These are phyloP conservation scores for Saccharomyces hybrid DNA, from an alignment of 1,139 yeast genomes.

Conservation along the genomic window DNA sequence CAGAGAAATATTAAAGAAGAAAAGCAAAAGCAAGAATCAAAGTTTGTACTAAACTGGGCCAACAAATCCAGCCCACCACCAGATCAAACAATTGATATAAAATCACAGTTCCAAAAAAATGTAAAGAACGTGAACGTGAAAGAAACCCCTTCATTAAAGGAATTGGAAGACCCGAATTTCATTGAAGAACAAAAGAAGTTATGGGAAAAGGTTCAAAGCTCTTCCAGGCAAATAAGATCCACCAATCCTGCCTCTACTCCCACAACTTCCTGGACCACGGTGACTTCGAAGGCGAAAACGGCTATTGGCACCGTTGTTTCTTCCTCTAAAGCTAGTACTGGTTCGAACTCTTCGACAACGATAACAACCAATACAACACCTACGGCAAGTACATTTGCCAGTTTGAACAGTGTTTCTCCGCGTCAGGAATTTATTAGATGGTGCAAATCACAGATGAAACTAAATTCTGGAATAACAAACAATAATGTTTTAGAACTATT, in stretches of 20 bases:
- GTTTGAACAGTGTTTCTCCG: conserved; percentile 31
- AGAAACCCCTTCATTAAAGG: conserved; percentile 5
- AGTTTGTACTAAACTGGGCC: conserved; percentile 29
- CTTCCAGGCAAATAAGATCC: conserved; percentile 14
- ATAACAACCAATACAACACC: conserved; percentile 21
- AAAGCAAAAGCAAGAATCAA: conserved; percentile 15
- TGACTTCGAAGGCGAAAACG: not conserved
- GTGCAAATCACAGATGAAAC: conserved; percentile 71
- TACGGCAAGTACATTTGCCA: conserved; percentile 24
- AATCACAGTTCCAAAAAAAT: conserved; percentile 12
- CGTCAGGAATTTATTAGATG: conserved; percentile 71
- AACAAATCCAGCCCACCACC: conserved; percentile 13
- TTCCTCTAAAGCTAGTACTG: conserved; percentile 24
- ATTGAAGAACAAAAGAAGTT: conserved; percentile 6
- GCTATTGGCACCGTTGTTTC: conserved; percentile 36
- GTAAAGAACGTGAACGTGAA: conserved; percentile 6
- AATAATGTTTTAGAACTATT: conserved; percentile 76
- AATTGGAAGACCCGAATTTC: conserved; percentile 13
- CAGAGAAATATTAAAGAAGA: conserved; percentile 21
- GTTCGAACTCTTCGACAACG: conserved; percentile 29
- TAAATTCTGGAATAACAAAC: conserved; percentile 66
- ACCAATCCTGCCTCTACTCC: not conserved
- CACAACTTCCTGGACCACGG: conserved; percentile 6
- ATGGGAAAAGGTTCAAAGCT: conserved; percentile 5
- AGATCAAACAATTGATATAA: conserved; percentile 14